Base-by-base conservation (phyloP, 2,329 filamentous ascomycete genomes). In the Colletotrichum liriopes region DNA sequence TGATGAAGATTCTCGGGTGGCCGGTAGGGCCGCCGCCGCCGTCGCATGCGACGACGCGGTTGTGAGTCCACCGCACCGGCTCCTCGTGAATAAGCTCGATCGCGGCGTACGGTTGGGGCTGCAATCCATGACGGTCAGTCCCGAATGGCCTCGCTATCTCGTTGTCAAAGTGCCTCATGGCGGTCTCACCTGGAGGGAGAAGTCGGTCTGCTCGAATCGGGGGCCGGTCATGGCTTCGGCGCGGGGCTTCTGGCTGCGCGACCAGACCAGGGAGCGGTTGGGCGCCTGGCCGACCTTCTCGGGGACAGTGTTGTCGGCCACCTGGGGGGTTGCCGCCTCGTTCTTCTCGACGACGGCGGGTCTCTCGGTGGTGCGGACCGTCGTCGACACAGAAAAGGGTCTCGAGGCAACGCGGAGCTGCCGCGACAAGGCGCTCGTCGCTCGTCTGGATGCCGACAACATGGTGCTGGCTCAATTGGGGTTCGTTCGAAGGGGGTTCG, bases 1-100 rank as follows among this genome's bases (percentile, higher is more conserved):
- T 99, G 90, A 99, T 99, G 83, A 95, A 99, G 84, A 99, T 93
- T 79, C 91, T 90, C 61, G 96, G 96, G 83, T 99, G 96, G 54
- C 96, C 96, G 67, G 94, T 86, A 41, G 95, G 93, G 56, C 96
- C 96, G 76, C 95, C 95, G 71, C 96, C 96, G 71, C 96, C 96
- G 79, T 98, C 95, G 81, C 96, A 99, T 55, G 92, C 91, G 63
- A 97, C 96, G 60, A 93, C 84, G 73, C 92, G 90, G 75, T 94
- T 89, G 81, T 98, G 92, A 72, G 92, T 94, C 96, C 96, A 99
- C 82, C 91, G 90, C 45, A 99, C 96, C 26, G 95, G 96, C 84
- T 98, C 93, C 87, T 95, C 92, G 88, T 99, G 96, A 79, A 98
- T 95, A 82, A 99, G 90, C 77, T 97, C 94, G 79, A 99, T 99